Evolutionary conservation across 306 rosid species (phyloP), one percentile per base, ranked within the genome.

Genomic region (Citrullus mucosospermus): DNA sequence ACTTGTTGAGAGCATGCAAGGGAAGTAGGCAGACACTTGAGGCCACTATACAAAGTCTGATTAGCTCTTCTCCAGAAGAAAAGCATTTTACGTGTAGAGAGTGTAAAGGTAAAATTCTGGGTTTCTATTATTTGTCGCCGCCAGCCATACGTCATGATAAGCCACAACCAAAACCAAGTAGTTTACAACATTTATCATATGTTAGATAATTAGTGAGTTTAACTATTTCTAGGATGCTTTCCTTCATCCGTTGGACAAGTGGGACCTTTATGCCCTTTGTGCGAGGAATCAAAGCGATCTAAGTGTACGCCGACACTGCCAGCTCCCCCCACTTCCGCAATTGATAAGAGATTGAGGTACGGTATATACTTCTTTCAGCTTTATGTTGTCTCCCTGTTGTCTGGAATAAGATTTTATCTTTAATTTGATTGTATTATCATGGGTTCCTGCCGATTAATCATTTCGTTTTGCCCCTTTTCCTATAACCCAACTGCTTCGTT

Each of bases 1-100:
- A 95, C 79, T 89, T 95, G 48, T 72, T 95, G 86, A 88, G 85
- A 82, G 90, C 90, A 69, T 95, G 99, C 89, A 85, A 97, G 81
- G 86, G 85, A 80, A 89, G 87, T 81, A 85, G 87, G 78, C 92
- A 92, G 70, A 68, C 85, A 6, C 77, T 95, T 80, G 98, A 95
- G 88, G 86, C 89, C n/a, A 93, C 99, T 6, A 80, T 95, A 82
- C 97, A 85, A 82, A 95, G 81, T 79, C 84, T 95, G 78, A 59
- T 95, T 75, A 69, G 77, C 82, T 85, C 93, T 80, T 84, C 88
- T 1, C 92, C 93, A 1, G 91, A 86, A 75, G 96, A 87, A 41
- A 91, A 89, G 65, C 83, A 83, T 80, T 87, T 92, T 73, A 95
- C 96, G 61, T 95, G 99, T 86, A 85, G 83, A 83, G 88, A 81